Evolutionary conservation across 176 grass and related monocot species (phyloP), one percentile per base, ranked within the genome.

Genomic region (Oryza nivara): DNA sequence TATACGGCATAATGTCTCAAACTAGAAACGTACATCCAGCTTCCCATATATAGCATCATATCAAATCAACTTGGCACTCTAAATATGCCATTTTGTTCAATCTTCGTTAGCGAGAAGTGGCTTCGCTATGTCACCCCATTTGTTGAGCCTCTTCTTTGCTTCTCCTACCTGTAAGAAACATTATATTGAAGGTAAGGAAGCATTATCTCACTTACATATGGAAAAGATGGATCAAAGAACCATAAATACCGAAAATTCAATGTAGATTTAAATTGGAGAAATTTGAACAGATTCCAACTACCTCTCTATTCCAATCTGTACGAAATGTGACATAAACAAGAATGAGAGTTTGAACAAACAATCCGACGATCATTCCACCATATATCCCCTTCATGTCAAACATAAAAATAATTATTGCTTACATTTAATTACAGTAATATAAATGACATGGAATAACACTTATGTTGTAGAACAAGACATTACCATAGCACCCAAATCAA

Each of bases 401-500:
- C 11, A 64, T 14, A 20, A 10, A 17, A 41, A 41, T 41, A 3
- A 35, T 17, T 78, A 16, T 65, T 68, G 7, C 26, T 9, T 4
- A 8, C 15, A n/a, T 61, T 10, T 28, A 25, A 25, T 19, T 46
- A 52, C 1, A 40, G 66, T 47, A 76, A 74, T 52, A 47, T 43
- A 10, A 7, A 74, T 11, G 6, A n/a, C 1, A 44, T 40, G 65
- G 28, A 66, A n/a, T 44, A 9, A 43, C n/a, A 12, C 2, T 5
- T 26, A 4, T 30, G 38, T 70, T 17, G 10, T 20, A 0, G 13
- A 36, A 22, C 5, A 11, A 2, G 1, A 34, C 9, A n/a, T 45
- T 76, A 94, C 92, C 89, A 78, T 84, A 43, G 84, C 84, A 10
- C 92, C 92, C 3, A 89, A 45, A 28, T 74, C 80, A 89, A 85